These are phyloP conservation scores for Suillus plorans DNA, from an alignment of 768 basidiomycete species.

Conservation along the genomic window DNA sequence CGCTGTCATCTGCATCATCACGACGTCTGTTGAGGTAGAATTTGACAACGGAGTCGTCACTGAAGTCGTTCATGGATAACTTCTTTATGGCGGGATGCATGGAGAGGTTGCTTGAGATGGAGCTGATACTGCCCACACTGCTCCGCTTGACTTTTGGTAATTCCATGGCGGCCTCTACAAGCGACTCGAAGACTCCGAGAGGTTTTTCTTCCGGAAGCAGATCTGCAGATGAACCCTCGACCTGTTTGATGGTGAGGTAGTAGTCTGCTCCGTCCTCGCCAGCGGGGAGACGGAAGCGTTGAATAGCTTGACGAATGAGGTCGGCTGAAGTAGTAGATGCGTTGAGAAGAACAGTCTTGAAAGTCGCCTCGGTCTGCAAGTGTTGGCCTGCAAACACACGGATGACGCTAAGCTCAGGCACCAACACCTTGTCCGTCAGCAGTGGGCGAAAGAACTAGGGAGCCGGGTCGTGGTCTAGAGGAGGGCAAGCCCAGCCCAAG, in stretches of 20 bases:
- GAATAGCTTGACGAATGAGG: constrained; percentile 88
- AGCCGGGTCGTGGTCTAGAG: constrained; percentile 70
- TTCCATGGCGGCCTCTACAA: constrained; percentile 79
- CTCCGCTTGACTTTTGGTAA: constrained; percentile 89
- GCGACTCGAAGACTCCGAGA: constrained; percentile 83
- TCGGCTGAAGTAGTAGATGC: constrained; percentile 80
- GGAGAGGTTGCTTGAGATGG: constrained; percentile 87
- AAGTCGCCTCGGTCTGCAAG: constrained; percentile 91
- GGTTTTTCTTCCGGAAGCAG: constrained; percentile 76
- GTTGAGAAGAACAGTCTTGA: constrained; percentile 96
- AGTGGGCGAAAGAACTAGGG: constrained; percentile 65
- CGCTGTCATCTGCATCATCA: constrained; percentile 43
- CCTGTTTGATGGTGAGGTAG: constrained; percentile 90
- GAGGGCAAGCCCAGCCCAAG: constrained; percentile 48
- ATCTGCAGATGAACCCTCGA: constrained; percentile 82
- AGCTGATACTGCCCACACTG: constrained; percentile 91
- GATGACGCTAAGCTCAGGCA: constrained; percentile 86
- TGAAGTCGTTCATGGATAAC: constrained; percentile 95
- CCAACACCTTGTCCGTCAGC: constrained; percentile 60
- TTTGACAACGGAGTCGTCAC: constrained; percentile 95
- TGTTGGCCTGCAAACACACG: constrained; percentile 93
- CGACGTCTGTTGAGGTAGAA: constrained; percentile 83
- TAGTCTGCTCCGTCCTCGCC: constrained; percentile 64
- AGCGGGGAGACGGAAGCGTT: constrained; percentile 82
- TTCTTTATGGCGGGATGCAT: constrained; percentile 96